Conservation (phyloP, 371 early-diverging fungal species). For the Parasitella parasitica region DNA sequence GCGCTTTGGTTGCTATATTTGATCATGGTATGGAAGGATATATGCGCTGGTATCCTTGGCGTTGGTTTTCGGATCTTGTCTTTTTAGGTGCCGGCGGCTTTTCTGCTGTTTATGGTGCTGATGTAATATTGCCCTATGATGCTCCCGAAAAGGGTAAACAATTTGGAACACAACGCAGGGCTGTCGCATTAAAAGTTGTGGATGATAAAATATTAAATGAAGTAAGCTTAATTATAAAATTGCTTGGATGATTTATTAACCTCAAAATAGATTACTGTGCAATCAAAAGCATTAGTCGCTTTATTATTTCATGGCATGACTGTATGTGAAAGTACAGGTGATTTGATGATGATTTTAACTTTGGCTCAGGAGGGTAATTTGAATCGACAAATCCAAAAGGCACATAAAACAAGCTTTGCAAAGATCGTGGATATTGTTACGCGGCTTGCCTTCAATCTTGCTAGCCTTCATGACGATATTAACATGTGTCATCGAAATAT, state of each 20-base stretch:
- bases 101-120: slow-evolving; percentile 37
- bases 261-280: slow-evolving; percentile 31
- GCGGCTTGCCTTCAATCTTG: slow-evolving; percentile 36
- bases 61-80: slow-evolving; percentile 45
- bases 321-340: slow-evolving; percentile 42
- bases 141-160: slow-evolving; percentile 24
- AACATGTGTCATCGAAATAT: slow-evolving; percentile 47
- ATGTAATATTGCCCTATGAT: slow-evolving; percentile 30
- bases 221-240: slow-evolving; percentile 10
- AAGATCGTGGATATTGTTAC: slow-evolving; percentile 24
- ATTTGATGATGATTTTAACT: slow-evolving; percentile 38
- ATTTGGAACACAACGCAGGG: slow-evolving; percentile 21
- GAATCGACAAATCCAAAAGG: slow-evolving; percentile 25
- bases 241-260: neutral
- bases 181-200: slow-evolving; percentile 40
- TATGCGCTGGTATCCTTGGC: slow-evolving; percentile 47
- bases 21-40: slow-evolving; percentile 32
- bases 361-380: slow-evolving; percentile 37
- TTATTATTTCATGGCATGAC: slow-evolving; percentile 42
- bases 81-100: slow-evolving; percentile 43
- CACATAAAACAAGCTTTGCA: slow-evolving; percentile 2
- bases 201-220: slow-evolving; percentile 47
- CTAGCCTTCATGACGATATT: slow-evolving; percentile 38
- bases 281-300: slow-evolving; percentile 40
- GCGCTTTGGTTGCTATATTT: slow-evolving; percentile 26